A percentile compares a stretch with the other conserved stretches of the same genome.
Evolutionary conservation across 345 rosid species (phyloP).

Genomic region (Salix suchowensis): DNA sequence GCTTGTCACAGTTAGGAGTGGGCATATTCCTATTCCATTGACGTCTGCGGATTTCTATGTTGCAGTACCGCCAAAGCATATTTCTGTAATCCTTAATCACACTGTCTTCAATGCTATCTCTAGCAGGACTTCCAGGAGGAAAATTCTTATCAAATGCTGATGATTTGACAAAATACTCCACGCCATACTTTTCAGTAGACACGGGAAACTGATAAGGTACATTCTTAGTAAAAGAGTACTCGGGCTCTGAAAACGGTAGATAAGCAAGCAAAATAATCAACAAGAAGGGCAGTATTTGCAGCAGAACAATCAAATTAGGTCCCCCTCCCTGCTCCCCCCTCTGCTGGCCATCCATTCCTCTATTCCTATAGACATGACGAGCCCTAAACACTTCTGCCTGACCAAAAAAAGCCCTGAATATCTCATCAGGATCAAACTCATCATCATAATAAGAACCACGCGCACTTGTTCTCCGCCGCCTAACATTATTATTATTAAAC

Average conservation of each 20-base stretch:
- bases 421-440: slow-evolving; percentile 71
- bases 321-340: slow-evolving; percentile 59
- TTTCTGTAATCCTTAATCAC: slow-evolving; percentile 68
- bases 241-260: slow-evolving; percentile 70
- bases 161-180: slow-evolving; percentile 69
- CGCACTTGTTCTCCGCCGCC: slow-evolving; percentile 57
- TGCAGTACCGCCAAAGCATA: slow-evolving; percentile 65
- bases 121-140: slow-evolving; percentile 62
- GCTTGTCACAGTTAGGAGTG: slow-evolving; percentile 69
- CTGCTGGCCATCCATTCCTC: slow-evolving; percentile 33
- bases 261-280: slow-evolving; percentile 69
- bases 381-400: slow-evolving; percentile 48
- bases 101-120: slow-evolving; percentile 56
- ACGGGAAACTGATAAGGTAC: slow-evolving; percentile 54
- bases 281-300: slow-evolving; percentile 71
- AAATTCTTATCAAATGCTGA: slow-evolving; percentile 58
- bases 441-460: slow-evolving; percentile 44
- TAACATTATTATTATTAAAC: slow-evolving; percentile 40
- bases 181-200: slow-evolving; percentile 60
- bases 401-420: slow-evolving; percentile 68
- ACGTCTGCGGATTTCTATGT: slow-evolving; percentile 65
- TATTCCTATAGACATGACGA: slow-evolving; percentile 43
- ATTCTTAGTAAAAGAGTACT: slow-evolving; percentile 62
- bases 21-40: slow-evolving; percentile 75
- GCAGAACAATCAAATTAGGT: slow-evolving; percentile 42